These are phyloP conservation scores for Letharia columbiana DNA, from an alignment of 495 filamentous ascomycete genomes.

Conservation along the genomic window DNA sequence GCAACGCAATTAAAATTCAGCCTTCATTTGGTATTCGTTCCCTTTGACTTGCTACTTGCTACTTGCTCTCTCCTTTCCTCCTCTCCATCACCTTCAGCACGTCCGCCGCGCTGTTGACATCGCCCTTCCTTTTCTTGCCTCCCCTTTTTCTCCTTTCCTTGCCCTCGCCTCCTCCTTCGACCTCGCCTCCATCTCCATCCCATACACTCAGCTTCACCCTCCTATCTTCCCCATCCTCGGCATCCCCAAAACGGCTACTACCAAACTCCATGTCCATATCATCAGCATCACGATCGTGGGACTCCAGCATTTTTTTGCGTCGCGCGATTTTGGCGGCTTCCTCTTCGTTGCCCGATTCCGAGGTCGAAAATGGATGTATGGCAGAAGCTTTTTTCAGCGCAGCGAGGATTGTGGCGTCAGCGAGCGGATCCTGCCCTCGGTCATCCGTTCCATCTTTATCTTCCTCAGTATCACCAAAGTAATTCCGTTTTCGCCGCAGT, in stretches of 20 bases:
- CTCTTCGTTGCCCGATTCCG: constrained; percentile 38
- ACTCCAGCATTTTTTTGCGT: constrained; percentile 64
- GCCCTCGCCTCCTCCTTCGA: constrained; percentile 38
- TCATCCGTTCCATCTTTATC: constrained; percentile 31
- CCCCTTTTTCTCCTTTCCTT: constrained; percentile 65
- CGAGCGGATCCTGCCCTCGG: constrained; percentile 48
- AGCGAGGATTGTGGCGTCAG: constrained; percentile 72
- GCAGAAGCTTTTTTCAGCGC: constrained; percentile 77
- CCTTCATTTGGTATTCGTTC: not conserved
- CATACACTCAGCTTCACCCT: constrained; percentile 58
- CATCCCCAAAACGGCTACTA: constrained; percentile 70
- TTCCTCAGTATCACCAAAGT: constrained; percentile 43
- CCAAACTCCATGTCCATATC: constrained; percentile 96
- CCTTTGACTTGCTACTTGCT: not conserved
- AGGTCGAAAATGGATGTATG: constrained; percentile 46
- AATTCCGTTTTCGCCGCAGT: constrained; percentile 38
- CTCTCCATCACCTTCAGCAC: constrained; percentile 72
- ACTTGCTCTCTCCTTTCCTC: constrained; percentile 37
- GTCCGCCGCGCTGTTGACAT: constrained; percentile 71
- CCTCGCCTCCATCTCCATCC: constrained; percentile 48
- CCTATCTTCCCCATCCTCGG: constrained; percentile 61
- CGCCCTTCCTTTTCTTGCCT: constrained; percentile 78
- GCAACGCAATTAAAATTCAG: not conserved
- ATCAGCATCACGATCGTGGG: constrained; percentile 72
- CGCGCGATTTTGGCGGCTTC: constrained; percentile 50